Conservation (phyloP, 805 yeast genomes). For the Starmerella asiatica region DNA sequence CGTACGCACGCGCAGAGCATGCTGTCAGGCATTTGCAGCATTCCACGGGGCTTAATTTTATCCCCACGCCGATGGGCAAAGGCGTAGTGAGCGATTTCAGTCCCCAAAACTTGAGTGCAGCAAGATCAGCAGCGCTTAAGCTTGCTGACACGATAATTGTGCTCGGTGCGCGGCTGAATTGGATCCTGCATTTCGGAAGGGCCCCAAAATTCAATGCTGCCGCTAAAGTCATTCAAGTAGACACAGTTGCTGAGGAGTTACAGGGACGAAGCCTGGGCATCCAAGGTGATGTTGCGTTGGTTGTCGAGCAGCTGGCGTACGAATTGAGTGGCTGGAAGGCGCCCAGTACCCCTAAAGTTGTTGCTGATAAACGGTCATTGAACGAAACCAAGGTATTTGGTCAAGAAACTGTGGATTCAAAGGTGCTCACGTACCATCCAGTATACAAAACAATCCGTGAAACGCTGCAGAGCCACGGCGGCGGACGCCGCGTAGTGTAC, state of each 20-base stretch:
- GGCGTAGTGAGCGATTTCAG: constrained; percentile 46
- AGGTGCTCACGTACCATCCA: constrained; percentile 36
- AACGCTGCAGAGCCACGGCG: constrained; percentile 21
- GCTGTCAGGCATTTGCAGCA: constrained; percentile 33
- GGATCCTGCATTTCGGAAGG: constrained; percentile 60
- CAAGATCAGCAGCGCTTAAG: constrained; percentile 46
- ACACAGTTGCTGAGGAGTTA: constrained; percentile 39
- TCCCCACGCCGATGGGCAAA: constrained; percentile 72
- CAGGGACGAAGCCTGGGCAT: constrained; percentile 40
- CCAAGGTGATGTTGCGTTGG: constrained; percentile 42
- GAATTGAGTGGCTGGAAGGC: constrained; percentile 29
- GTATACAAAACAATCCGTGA: constrained; percentile 40
- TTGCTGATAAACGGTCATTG: constrained; percentile 21
- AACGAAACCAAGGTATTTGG: constrained; percentile 27
- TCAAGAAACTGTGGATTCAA: constrained; percentile 24
- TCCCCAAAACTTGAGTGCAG: constrained; percentile 42
- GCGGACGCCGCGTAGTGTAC: constrained; percentile 28
- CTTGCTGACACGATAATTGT: constrained; percentile 46
- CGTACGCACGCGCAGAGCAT: constrained; percentile 33
- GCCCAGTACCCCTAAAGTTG: constrained; percentile 23
- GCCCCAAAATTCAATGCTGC: constrained; percentile 36
- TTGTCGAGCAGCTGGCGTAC: constrained; percentile 28
- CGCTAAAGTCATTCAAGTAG: constrained; percentile 46
- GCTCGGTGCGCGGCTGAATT: constrained; percentile 55
- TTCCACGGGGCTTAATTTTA: constrained; percentile 37